Conservation (phyloP, 768 basidiomycete species). For the Rhizopogon vinicolor region DNA sequence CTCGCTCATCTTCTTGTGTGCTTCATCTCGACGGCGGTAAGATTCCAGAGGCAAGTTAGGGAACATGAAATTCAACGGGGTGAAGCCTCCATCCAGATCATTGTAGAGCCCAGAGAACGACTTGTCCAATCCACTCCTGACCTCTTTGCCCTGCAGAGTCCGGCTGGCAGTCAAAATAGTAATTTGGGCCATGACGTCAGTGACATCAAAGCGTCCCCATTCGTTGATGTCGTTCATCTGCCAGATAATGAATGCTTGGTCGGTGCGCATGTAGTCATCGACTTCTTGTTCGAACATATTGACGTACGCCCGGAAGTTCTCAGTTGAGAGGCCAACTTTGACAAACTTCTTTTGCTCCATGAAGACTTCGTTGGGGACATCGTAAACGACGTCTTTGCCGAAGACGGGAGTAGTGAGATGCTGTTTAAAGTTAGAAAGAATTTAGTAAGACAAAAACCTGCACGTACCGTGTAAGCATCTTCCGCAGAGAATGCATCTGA, state of each 20-base stretch:
- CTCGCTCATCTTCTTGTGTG: slow-evolving; percentile 89
- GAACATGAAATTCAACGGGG: slow-evolving; percentile 93
- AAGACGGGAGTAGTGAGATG: slow-evolving; percentile 93
- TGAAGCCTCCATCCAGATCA: slow-evolving; percentile 94
- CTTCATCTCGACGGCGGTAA: slow-evolving; percentile 83
- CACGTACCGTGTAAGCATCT: slow-evolving; percentile 85
- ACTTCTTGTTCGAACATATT: slow-evolving; percentile 78
- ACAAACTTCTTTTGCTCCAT: slow-evolving; percentile 99
- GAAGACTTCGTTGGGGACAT: slow-evolving; percentile 90
- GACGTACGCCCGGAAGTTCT: slow-evolving; percentile 84
- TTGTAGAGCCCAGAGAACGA: slow-evolving; percentile 80
- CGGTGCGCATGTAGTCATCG: slow-evolving; percentile 62
- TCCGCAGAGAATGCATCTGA: slow-evolving; percentile 90
- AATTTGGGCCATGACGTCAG: slow-evolving; percentile 76
- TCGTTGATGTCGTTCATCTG: slow-evolving; percentile 65
- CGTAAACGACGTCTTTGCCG: slow-evolving; percentile 96
- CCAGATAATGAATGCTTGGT: slow-evolving; percentile 56
- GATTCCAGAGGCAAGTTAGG: slow-evolving; percentile 88
- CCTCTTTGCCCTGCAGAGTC: slow-evolving; percentile 91
- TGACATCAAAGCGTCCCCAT: slow-evolving; percentile 75
- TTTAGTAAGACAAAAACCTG: not conserved
- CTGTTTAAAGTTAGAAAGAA: slow-evolving; percentile 32
- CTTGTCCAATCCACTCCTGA: slow-evolving; percentile 74
- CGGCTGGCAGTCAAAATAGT: slow-evolving; percentile 93
- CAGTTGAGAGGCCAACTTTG: slow-evolving; percentile 90